These are phyloP conservation scores for Botrytis cinerea DNA, from an alignment of 2,329 filamentous ascomycete genomes.

Conservation along the genomic window DNA sequence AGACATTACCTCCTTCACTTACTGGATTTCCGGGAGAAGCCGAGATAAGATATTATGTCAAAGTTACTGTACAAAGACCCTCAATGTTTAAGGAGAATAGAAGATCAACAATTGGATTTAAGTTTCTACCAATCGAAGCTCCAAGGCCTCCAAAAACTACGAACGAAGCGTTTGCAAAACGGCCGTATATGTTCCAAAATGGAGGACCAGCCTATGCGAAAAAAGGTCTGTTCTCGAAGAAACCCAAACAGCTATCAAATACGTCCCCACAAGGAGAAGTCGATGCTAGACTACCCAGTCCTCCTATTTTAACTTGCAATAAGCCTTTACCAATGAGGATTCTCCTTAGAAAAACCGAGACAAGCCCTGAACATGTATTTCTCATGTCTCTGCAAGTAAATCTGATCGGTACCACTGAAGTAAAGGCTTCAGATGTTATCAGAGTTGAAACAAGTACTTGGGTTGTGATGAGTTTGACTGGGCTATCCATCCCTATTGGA, in stretches of 20 bases:
- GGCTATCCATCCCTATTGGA: slow-evolving; percentile 72
- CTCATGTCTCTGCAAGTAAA: slow-evolving; percentile 80
- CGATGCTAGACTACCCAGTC: slow-evolving; percentile 78
- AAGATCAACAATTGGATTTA: slow-evolving; percentile 68
- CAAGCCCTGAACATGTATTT: slow-evolving; percentile 69
- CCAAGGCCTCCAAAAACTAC: slow-evolving; percentile 67
- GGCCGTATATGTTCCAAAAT: slow-evolving; percentile 61
- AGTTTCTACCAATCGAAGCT: slow-evolving; percentile 90
- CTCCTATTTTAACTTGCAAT: slow-evolving; percentile 86
- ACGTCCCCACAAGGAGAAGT: slow-evolving; percentile 73
- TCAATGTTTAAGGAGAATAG: slow-evolving; percentile 90
- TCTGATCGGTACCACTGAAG: slow-evolving; percentile 75
- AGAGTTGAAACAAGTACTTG: slow-evolving; percentile 72
- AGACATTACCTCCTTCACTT: slow-evolving; percentile 84
- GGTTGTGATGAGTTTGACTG: slow-evolving; percentile 71
- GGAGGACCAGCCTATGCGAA: slow-evolving; percentile 40
- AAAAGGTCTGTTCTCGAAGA: slow-evolving; percentile 40
- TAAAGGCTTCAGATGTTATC: slow-evolving; percentile 74
- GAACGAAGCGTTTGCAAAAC: slow-evolving; percentile 82
- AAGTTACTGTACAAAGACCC: slow-evolving; percentile 90
- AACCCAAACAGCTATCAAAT: slow-evolving; percentile 38
- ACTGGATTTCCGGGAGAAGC: slow-evolving; percentile 84
- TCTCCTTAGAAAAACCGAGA: slow-evolving; percentile 73
- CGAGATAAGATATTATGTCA: slow-evolving; percentile 91
- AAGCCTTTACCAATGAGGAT: slow-evolving; percentile 79